Evolutionary conservation across 768 basidiomycete species (phyloP).

Genomic region (Russula earlei): DNA sequence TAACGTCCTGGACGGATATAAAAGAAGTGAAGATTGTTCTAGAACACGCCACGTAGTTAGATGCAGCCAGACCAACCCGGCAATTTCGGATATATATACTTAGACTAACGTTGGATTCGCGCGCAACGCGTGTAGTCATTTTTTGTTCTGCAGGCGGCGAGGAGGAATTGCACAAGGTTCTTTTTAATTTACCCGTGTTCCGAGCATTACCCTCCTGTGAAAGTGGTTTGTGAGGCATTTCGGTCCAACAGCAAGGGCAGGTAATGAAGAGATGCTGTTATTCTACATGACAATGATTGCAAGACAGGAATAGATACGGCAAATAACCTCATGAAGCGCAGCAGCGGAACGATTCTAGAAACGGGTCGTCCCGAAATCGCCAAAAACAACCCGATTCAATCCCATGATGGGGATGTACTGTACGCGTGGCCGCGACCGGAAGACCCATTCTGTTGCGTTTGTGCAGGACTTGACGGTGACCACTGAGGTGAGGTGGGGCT

Average conservation of each 20-base stretch:
- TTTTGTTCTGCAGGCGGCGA: too few species aligned
- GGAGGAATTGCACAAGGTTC: too few species aligned
- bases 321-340: constrained; percentile 8
- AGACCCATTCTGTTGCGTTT: constrained; percentile 32
- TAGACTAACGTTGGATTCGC: too few species aligned
- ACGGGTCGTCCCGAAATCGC: background rate
- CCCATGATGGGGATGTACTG: constrained; percentile 45
- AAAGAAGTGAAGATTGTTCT: too few species aligned
- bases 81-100: too few species aligned
- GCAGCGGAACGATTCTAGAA: constrained; percentile 2
- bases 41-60: too few species aligned
- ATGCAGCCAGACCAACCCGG: too few species aligned
- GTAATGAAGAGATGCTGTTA: constrained; percentile 9
- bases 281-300: constrained; percentile 18
- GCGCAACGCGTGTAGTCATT: too few species aligned
- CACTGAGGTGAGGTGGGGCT: constrained; percentile 79
- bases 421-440: constrained; percentile 34
- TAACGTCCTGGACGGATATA: too few species aligned
- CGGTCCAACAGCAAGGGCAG: background rate
- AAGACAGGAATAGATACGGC: constrained; percentile 15
- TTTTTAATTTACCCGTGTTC: background rate
- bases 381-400: constrained; percentile 23
- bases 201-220: background rate
- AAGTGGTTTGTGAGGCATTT: background rate
- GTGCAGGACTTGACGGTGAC: constrained; percentile 75